A percentile compares a stretch with the other conserved stretches of the same genome.
Evolutionary conservation across 176 grass and related monocot genomes (phyloP).

Genomic region (Cenchrus americanus): DNA sequence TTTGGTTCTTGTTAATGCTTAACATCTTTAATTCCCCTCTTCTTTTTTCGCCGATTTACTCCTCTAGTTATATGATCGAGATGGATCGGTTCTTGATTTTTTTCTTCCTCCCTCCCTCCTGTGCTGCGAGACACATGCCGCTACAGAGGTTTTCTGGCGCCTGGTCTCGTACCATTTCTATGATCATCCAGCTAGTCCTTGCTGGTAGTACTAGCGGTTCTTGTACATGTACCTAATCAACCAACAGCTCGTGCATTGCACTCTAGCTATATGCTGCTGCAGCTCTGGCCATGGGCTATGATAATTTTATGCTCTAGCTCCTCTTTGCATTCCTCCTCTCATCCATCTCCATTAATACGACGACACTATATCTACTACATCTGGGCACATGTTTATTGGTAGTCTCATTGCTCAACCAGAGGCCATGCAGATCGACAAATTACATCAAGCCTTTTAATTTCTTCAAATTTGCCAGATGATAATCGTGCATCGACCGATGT

Average conservation of each 20-base stretch:
- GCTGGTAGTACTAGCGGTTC: conserved; percentile 44
- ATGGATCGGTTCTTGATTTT: conserved; percentile 45
- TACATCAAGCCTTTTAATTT: not conserved
- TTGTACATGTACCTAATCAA: conserved; percentile 60
- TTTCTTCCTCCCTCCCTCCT: not conserved
- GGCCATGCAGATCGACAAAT: not conserved
- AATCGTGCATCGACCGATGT: not conserved
- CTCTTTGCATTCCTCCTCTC: not conserved
- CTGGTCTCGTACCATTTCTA: conserved; percentile 38
- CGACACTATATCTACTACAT: not conserved
- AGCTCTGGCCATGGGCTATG: conserved; percentile 47
- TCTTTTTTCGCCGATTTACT: conserved; percentile 11
- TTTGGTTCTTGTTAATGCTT: conserved; percentile 47
- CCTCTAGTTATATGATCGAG: not conserved
- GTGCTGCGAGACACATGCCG: conserved; percentile 46
- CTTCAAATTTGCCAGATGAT: conserved; percentile 2
- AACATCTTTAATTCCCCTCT: conserved; percentile 19
- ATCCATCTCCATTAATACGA: conserved; percentile 29
- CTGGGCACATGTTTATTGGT: conserved; percentile 36
- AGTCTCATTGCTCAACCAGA: not conserved
- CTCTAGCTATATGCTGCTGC: conserved; percentile 35
- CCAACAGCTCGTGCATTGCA: conserved; percentile 41
- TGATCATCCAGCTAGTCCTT: conserved; percentile 35
- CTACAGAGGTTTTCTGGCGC: conserved; percentile 38
- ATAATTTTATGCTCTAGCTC: conserved; percentile 60